phyloP scores from a whole-genome alignment of 176 grass and related monocot genomes.

The Zoysia pacifica region DNA sequence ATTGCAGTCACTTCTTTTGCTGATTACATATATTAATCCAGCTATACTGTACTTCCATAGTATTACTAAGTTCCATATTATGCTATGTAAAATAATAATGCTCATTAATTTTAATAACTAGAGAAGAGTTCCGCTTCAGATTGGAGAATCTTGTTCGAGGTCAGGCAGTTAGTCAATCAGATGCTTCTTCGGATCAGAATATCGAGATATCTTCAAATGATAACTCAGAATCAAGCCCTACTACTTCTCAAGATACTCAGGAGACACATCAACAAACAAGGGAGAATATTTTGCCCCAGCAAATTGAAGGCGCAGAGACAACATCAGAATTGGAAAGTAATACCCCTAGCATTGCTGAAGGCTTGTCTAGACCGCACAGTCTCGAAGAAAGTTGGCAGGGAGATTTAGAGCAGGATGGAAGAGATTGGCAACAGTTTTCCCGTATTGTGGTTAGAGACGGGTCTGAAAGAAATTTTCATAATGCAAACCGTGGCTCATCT shows the following conservation, averaged over 20 bases:
- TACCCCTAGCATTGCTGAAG: conserved; percentile 35
- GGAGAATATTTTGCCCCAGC: conserved; percentile 38
- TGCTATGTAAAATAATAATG: conserved; percentile 33
- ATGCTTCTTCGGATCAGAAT: conserved; percentile 55
- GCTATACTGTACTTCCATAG: conserved; percentile 5
- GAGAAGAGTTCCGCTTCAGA: conserved; percentile 90
- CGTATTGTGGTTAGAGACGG: conserved; percentile 40
- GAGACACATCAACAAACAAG: conserved; percentile 42
- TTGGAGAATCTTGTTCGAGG: conserved; percentile 80
- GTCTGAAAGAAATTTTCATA: conserved; percentile 57
- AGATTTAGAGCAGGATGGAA: conserved; percentile 43
- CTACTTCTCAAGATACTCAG: conserved; percentile 43
- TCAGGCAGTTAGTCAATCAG: conserved; percentile 60
- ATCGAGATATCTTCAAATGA: conserved; percentile 43
- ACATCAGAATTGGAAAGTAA: conserved; percentile 51
- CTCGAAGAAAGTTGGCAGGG: conserved; percentile 48
- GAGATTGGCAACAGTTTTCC: conserved; percentile 46
- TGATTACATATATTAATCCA: neutral
- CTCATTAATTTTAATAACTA: conserved; percentile 60
- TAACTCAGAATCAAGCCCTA: conserved; percentile 45
- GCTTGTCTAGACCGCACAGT: conserved; percentile 42
- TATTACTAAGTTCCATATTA: neutral
- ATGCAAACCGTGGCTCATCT: conserved; percentile 43
- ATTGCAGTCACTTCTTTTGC: conserved; percentile 6
- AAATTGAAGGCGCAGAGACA: conserved; percentile 28